Base-by-base conservation (phyloP, 2,329 filamentous ascomycete species). In the Allantophomopsis cytisporea region DNA sequence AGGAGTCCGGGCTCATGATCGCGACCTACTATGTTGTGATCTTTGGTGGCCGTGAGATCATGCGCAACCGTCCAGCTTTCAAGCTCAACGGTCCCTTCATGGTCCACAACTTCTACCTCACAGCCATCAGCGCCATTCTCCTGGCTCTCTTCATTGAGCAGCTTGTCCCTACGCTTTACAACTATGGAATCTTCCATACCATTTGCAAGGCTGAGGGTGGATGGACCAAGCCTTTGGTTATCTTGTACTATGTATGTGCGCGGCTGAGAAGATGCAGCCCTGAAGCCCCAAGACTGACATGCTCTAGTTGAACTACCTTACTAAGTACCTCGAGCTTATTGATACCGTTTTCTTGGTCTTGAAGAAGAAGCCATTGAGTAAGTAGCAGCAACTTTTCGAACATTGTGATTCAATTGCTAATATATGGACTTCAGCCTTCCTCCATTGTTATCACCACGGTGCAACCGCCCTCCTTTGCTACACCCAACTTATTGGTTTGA, bases 401-500 rank as follows among this genome's bases (percentile, higher is more conserved):
- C 7, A 28, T 6, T n/a, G 3, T 28, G 23, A 28, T 6, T 12
- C 23, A 28, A 12, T 28, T 28, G 23, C 23, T 28, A 8, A 28
- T 8, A 3, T 28, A 23, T 33, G 33, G 13, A 15, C 11, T 12
- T 35, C 46, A 78, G 72, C 91, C 56, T 96, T 96, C 80, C 83
- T 96, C 51, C 89, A 96, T 75, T 94, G 86, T 68, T 96, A 96
- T 68, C 89, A 96, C 72, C 89, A 96, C 62, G 89, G 89, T 58
- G 89, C 89, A 40, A 96, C 89, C 42, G 89, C 89, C 52, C 80
- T 95, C 48, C 83, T 96, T 53, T 95, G 89, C 82, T 96, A 94
- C 72, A 94, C 87, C 41, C 89, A 96, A 69, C 77, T 96, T 49
- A 81, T 94, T 55, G 89, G 89, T 50, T 76, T 84, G 56, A 96